Conservation (phyloP, 768 basidiomycete genomes). For the Chalciporus chontae region DNA sequence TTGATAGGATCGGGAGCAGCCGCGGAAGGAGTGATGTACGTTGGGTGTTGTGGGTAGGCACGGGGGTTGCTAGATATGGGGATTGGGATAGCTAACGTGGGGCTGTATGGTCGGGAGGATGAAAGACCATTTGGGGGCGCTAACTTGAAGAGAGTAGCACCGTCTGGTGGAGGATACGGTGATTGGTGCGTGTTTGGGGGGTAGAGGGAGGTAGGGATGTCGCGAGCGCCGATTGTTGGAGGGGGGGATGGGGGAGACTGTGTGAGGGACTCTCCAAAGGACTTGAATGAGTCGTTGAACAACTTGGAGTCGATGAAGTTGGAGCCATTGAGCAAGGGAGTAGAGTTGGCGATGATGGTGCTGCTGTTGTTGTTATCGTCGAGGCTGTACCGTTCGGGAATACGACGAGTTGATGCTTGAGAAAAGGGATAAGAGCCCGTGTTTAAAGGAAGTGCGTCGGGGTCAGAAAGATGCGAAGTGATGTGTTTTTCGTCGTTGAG, state of each 20-base stretch:
- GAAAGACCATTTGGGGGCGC: conserved; percentile 56
- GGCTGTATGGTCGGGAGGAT: conserved; percentile 51
- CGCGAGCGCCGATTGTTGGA: conserved; percentile 12
- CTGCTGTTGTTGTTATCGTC: conserved; percentile 36
- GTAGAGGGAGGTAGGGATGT: conserved; percentile 33
- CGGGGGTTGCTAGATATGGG: conserved; percentile 66
- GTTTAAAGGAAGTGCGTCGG: conserved; percentile 25
- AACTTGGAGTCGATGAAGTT: conserved; percentile 26
- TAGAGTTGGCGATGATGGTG: conserved; percentile 15
- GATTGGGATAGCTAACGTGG: conserved; percentile 45
- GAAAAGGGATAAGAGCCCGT: conserved; percentile 45
- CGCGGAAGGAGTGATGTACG: conserved; percentile 57
- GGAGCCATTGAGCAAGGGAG: conserved; percentile 25
- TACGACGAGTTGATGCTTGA: conserved; percentile 41
- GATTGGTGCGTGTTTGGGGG: conserved; percentile 47
- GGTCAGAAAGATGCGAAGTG: conserved; percentile 12
- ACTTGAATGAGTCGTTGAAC: conserved; percentile 31
- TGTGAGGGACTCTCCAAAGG: conserved; percentile 26
- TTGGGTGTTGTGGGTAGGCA: conserved; percentile 72
- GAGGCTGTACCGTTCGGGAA: conserved; percentile 50
- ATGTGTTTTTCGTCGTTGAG: conserved; percentile 23
- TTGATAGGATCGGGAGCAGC: conserved; percentile 55
- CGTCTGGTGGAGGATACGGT: conserved; percentile 37
- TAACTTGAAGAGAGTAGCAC: conserved; percentile 30
- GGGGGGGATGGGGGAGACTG: conserved; percentile 24